These are phyloP conservation scores for Flaveria ramosissima DNA, from an alignment of 129 eudicot genomes.

Conservation along the genomic window DNA sequence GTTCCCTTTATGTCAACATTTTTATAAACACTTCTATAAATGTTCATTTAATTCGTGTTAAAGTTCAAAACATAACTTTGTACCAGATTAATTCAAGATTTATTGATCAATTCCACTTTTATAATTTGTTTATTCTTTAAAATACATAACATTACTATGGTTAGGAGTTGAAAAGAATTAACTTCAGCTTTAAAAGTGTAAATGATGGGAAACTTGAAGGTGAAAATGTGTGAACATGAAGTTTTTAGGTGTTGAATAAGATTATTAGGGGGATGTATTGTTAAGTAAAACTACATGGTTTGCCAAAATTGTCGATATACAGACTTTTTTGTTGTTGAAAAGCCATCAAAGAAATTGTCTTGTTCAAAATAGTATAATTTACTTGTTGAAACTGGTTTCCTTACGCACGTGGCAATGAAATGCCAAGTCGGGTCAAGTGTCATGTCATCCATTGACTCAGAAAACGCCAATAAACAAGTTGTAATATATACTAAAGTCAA, in stretches of 20 bases:
- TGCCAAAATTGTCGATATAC: neutral
- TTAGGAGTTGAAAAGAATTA: neutral
- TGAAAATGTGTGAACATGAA: slow-evolving; percentile 1
- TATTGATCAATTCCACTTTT: neutral
- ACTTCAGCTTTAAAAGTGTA: neutral
- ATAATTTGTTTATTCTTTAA: neutral
- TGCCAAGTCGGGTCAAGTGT: neutral
- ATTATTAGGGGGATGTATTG: slow-evolving; percentile 9
- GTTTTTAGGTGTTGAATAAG: slow-evolving; percentile 13
- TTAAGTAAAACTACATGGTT: neutral
- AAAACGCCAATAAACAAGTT: too few species aligned
- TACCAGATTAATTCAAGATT: slow-evolving; percentile 12
- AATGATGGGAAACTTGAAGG: slow-evolving; percentile 21
- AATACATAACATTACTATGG: neutral
- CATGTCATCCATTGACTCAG: too few species aligned
- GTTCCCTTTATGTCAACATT: slow-evolving; percentile 47
- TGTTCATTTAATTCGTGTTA: slow-evolving; percentile 18
- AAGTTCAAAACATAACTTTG: slow-evolving; percentile 11
- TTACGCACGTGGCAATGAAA: neutral
- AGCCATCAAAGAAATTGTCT: neutral
- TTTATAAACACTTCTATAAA: neutral
- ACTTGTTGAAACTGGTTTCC: neutral
- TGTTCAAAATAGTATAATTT: neutral
- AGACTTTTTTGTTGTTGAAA: neutral
- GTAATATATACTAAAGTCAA: too few species aligned